These are phyloP conservation scores for Powellomyces hirtus DNA, from an alignment of 192 early-diverging fungal genomes.

Conservation along the genomic window DNA sequence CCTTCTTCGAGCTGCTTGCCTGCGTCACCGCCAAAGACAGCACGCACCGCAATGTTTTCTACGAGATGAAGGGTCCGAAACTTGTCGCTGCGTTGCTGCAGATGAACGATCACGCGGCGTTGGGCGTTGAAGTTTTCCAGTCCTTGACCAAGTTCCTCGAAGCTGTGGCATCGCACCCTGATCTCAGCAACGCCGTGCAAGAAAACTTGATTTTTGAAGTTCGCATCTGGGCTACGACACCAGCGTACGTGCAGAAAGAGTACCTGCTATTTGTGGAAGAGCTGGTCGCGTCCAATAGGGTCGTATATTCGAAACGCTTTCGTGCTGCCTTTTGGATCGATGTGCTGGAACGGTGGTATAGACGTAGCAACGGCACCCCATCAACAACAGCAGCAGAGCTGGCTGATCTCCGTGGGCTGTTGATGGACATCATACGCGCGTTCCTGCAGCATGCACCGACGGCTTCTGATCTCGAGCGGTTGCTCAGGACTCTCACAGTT, in stretches of 20 bases:
- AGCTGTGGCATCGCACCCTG: background rate
- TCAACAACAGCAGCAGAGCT: background rate
- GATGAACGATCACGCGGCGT: constrained; percentile 21
- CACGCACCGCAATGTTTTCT: constrained; percentile 33
- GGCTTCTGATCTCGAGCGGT: background rate
- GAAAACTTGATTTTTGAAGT: constrained; percentile 36
- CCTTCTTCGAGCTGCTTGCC: constrained; percentile 37
- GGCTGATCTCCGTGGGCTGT: background rate
- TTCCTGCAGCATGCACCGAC: background rate
- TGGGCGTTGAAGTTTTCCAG: constrained; percentile 39
- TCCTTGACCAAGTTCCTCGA: constrained; percentile 27
- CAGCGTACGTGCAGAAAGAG: constrained; percentile 31
- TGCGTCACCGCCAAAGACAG: constrained; percentile 23
- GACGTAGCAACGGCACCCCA: background rate
- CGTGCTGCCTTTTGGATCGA: constrained; percentile 37
- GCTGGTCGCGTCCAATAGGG: constrained; percentile 13
- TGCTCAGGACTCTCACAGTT: background rate
- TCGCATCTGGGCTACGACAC: constrained; percentile 35
- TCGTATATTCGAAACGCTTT: constrained; percentile 20
- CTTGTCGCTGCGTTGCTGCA: constrained; percentile 35
- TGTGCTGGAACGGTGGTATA: constrained; percentile 38
- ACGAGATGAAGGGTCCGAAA: constrained; percentile 34
- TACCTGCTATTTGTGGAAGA: constrained; percentile 29
- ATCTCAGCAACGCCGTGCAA: constrained; percentile 6
- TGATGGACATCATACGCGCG: constrained; percentile 8